Conservation (phyloP, 176 grass and related monocot genomes). For the Lolium perenne region DNA sequence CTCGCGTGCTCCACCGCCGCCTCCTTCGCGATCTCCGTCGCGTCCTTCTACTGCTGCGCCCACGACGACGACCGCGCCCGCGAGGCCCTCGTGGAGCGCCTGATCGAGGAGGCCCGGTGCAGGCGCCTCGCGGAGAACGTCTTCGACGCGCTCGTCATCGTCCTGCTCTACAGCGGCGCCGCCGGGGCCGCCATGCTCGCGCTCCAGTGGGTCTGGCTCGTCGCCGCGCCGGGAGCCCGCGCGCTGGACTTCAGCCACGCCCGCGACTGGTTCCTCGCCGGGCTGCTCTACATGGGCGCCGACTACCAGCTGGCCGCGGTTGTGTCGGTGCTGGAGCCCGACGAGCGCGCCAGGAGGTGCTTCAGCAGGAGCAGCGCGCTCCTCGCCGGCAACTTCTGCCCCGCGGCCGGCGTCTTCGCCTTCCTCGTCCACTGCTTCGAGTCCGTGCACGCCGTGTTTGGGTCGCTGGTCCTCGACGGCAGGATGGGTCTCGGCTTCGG, state of each 20-base stretch:
- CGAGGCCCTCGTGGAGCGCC: neutral
- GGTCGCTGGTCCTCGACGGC: conserved; percentile 38
- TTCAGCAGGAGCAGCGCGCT: conserved; percentile 52
- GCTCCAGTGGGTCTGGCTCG: neutral
- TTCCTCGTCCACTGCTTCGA: conserved; percentile 57
- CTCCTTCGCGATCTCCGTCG: neutral
- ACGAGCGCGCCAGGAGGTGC: neutral
- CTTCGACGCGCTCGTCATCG: neutral
- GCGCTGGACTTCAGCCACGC: neutral
- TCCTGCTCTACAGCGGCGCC: too few relatives aligned
- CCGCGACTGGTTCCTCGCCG: neutral
- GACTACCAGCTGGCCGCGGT: neutral
- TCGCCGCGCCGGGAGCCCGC: too few relatives aligned
- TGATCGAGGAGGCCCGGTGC: neutral
- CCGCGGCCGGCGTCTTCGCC: conserved; percentile 46
- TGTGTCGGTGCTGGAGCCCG: neutral
- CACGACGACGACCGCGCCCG: neutral
- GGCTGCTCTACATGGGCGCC: neutral
- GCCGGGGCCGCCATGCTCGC: neutral
- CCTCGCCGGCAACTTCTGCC: conserved; percentile 56
- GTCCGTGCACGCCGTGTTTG: conserved; percentile 51
- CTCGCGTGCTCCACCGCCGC: neutral
- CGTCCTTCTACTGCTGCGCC: neutral
- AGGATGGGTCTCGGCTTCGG: neutral
- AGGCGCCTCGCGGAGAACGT: neutral